Evolutionary conservation across 2,329 filamentous ascomycete species (phyloP).

Genomic region (Ceratocystiopsis minuta): DNA sequence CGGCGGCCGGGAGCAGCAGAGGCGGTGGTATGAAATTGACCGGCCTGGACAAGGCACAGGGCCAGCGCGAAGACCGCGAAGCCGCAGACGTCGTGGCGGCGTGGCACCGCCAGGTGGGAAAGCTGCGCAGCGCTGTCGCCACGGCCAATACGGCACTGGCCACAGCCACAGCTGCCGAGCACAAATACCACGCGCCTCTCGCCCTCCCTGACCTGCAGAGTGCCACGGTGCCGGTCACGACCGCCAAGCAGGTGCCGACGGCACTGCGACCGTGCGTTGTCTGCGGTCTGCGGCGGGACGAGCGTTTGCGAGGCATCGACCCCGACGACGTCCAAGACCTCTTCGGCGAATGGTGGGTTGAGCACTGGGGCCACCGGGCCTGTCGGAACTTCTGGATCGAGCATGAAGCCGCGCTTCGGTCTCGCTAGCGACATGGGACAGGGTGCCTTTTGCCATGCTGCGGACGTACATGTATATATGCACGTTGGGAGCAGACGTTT

Average conservation of each 20-base stretch:
- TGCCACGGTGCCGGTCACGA: slow-evolving; percentile 49
- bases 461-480: too few species aligned
- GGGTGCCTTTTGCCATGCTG: too few species aligned
- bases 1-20: slow-evolving; percentile 43
- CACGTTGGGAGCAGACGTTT: too few species aligned
- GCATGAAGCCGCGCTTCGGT: slow-evolving; percentile 49
- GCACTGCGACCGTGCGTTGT: slow-evolving; percentile 63
- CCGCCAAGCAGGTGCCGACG: slow-evolving; percentile 54
- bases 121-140: slow-evolving; percentile 54
- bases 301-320: slow-evolving; percentile 61
- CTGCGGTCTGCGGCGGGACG: slow-evolving; percentile 76
- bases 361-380: slow-evolving; percentile 65
- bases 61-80: slow-evolving; percentile 70
- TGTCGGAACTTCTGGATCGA: slow-evolving; percentile 77
- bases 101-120: slow-evolving; percentile 61
- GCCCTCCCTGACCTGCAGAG: slow-evolving; percentile 48
- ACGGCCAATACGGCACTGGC: slow-evolving; percentile 35
- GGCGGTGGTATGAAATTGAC: slow-evolving; percentile 77
- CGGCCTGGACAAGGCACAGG: slow-evolving; percentile 67
- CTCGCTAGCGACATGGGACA: slow-evolving; percentile 4
- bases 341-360: slow-evolving; percentile 93
- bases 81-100: slow-evolving; percentile 55
- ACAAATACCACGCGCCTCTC: slow-evolving; percentile 16
- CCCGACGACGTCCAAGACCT: slow-evolving; percentile 58
- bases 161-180: slow-evolving; percentile 7